Evolutionary conservation across 2,329 filamentous ascomycete genomes (phyloP).

Genomic region (Ophiostoma angusticollis): DNA sequence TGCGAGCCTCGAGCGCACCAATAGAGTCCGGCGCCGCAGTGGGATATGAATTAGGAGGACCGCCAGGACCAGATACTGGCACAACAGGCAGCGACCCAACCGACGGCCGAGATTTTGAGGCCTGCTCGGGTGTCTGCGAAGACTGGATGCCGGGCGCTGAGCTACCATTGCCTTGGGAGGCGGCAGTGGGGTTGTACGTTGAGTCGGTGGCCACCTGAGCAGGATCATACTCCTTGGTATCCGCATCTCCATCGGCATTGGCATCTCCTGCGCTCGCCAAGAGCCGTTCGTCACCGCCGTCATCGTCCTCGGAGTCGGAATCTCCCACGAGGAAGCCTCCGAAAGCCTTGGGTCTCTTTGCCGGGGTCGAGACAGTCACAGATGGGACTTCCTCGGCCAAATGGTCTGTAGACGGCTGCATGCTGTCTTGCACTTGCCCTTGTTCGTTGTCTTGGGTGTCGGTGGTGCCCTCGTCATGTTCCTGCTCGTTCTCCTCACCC

Average conservation of each 20-base stretch:
- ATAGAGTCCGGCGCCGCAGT: constrained; percentile 54
- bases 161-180: neutral
- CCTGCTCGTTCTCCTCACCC: neutral
- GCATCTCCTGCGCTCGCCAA: neutral
- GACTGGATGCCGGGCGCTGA: neutral
- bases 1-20: constrained; percentile 74
- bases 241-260: neutral
- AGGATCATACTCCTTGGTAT: constrained; percentile 7
- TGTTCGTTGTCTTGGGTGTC: neutral
- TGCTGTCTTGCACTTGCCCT: neutral
- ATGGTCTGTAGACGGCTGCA: too few relatives aligned
- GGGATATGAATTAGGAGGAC: constrained; percentile 17
- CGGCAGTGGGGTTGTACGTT: constrained; percentile 12
- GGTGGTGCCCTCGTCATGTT: neutral
- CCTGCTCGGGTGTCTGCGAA: neutral
- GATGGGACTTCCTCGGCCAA: constrained; percentile 18
- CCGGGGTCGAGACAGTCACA: constrained; percentile 21
- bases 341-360: constrained; percentile 46
- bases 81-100: neutral
- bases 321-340: constrained; percentile 49
- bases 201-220: constrained; percentile 9
- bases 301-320: constrained; percentile 43
- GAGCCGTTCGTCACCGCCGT: neutral
- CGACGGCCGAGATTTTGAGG: neutral
- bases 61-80: constrained; percentile 9